phyloP scores from a whole-genome alignment of 331 rosid species.

The Rosa hybrid region DNA sequence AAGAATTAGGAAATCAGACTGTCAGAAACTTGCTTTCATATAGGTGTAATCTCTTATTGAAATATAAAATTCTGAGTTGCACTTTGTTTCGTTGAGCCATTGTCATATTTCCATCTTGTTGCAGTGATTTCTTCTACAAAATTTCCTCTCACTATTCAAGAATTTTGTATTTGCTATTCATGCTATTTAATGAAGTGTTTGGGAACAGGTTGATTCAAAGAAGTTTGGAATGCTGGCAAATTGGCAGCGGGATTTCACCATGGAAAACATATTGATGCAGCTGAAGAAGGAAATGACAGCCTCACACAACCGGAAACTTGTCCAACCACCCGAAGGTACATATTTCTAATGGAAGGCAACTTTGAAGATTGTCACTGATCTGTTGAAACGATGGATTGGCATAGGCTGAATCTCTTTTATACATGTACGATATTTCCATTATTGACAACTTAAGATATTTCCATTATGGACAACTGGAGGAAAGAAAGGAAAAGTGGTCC shows the following conservation, averaged over 20 bases:
- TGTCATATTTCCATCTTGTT: not conserved
- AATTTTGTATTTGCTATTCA: constrained; percentile 7
- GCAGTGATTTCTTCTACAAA: constrained; percentile 3
- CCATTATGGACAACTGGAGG: not conserved
- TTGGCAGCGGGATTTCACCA: constrained; percentile 94
- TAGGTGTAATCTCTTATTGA: not conserved
- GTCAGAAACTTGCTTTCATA: not conserved
- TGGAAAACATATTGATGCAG: constrained; percentile 98
- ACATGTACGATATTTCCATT: constrained; percentile 12
- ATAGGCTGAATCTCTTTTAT: not conserved
- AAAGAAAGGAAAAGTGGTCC: not conserved
- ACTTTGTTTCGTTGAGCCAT: not conserved
- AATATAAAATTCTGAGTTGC: not conserved
- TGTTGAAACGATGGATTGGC: constrained; percentile 1
- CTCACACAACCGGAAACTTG: constrained; percentile 92
- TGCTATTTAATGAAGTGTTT: not conserved
- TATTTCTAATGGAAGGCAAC: constrained; percentile 54
- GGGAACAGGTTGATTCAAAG: constrained; percentile 84
- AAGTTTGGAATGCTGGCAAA: constrained; percentile 89
- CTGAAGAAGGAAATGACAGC: constrained; percentile 98
- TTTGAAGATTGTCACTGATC: not conserved
- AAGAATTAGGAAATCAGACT: not conserved
- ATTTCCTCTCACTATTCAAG: not conserved
- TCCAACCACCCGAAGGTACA: constrained; percentile 98
- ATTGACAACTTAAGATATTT: not conserved